Percentiles rank a stretch among this genome's conserved stretches.
phyloP scores from a whole-genome alignment of 1,284 basidiomycete species.

The Ustilago shanxiensis region DNA sequence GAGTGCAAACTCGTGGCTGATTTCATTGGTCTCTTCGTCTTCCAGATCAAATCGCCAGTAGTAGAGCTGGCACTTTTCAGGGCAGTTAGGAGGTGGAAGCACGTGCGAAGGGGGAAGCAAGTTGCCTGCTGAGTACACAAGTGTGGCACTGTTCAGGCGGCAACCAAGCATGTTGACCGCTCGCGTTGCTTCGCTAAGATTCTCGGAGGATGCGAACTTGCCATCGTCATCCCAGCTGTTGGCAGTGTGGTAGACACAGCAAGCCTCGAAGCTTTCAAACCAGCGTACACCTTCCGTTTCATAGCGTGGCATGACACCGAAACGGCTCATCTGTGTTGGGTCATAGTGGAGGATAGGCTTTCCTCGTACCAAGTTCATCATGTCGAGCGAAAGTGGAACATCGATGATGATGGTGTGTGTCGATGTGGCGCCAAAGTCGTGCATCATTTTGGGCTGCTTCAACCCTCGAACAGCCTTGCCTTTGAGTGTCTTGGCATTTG shows the following conservation, averaged over 20 bases:
- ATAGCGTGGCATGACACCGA: conserved; percentile 72
- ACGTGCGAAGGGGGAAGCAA: conserved; percentile 66
- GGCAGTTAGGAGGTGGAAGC: conserved; percentile 65
- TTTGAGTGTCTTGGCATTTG: conserved; percentile 37
- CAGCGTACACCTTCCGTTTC: conserved; percentile 68
- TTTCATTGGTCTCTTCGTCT: conserved; percentile 17
- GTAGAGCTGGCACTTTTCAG: conserved; percentile 72
- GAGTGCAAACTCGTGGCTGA: conserved; percentile 72
- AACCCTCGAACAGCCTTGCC: conserved; percentile 60
- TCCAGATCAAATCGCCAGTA: conserved; percentile 71
- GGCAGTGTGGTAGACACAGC: conserved; percentile 74
- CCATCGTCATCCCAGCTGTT: conserved; percentile 72
- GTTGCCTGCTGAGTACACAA: conserved; percentile 73
- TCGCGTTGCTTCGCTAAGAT: not conserved
- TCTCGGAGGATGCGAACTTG: conserved; percentile 46
- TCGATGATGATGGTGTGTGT: conserved; percentile 72
- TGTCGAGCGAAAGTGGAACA: conserved; percentile 73
- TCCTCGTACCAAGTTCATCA: conserved; percentile 72
- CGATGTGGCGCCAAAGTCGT: conserved; percentile 73
- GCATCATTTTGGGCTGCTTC: conserved; percentile 72
- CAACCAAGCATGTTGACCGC: conserved; percentile 72
- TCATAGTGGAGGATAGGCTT: conserved; percentile 73
- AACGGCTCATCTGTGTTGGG: conserved; percentile 70
- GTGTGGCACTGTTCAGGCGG: conserved; percentile 72
- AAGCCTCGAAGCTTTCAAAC: conserved; percentile 71